These are phyloP conservation scores for Spathaspora arborariae DNA, from an alignment of 805 yeast species.

Conservation along the genomic window DNA sequence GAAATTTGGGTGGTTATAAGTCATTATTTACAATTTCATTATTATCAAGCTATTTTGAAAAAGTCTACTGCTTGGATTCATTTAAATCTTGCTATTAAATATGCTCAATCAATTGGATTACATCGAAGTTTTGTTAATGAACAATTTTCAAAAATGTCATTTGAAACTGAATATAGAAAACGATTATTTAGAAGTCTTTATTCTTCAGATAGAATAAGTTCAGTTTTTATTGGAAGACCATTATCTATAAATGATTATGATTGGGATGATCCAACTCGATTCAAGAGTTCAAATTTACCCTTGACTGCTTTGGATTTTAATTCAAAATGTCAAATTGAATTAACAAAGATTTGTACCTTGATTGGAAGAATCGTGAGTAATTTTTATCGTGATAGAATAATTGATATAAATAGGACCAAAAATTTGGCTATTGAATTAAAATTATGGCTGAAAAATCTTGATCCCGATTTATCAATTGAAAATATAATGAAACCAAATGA, in stretches of 20 bases:
- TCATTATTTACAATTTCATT: constrained; percentile 35
- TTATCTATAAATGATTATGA: constrained; percentile 31
- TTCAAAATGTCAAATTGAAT: constrained; percentile 22
- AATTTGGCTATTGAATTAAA: constrained; percentile 33
- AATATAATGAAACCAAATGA: constrained; percentile 16
- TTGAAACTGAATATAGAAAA: constrained; percentile 10
- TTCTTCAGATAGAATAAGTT: constrained; percentile 30
- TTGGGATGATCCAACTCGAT: constrained; percentile 31
- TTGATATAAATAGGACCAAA: constrained; percentile 27
- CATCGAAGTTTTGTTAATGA: constrained; percentile 37
- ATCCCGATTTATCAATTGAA: constrained; percentile 24
- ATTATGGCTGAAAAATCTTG: constrained; percentile 29
- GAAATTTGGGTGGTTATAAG: constrained; percentile 41
- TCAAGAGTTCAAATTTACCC: constrained; percentile 1
- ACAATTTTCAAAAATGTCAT: constrained; percentile 6
- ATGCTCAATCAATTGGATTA: constrained; percentile 41
- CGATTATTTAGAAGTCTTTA: constrained; percentile 18
- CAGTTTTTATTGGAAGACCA: constrained; percentile 35
- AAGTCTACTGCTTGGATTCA: constrained; percentile 43
- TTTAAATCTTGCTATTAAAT: constrained; percentile 38
- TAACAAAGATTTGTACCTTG: constrained; percentile 24
- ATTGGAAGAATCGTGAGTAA: constrained; percentile 27
- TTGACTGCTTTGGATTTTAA: constrained; percentile 10
- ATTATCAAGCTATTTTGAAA: constrained; percentile 36
- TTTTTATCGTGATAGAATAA: constrained; percentile 27